A percentile compares a stretch with the other conserved stretches of the same genome.
phyloP scores from a whole-genome alignment of 768 basidiomycete species.

The Strobilomyces echinocephalus region DNA sequence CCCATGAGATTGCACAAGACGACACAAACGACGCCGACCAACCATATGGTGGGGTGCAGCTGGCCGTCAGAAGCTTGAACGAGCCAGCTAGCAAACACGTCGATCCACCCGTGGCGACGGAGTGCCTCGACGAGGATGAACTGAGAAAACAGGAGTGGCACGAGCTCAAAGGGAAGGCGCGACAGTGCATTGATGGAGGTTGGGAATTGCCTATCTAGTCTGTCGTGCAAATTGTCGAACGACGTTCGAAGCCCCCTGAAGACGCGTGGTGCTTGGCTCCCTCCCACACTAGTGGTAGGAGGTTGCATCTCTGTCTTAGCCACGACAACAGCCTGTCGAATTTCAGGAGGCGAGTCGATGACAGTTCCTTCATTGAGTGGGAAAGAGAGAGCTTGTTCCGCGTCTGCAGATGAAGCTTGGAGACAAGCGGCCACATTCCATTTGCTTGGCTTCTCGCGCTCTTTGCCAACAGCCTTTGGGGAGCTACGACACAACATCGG shows the following conservation, averaged over 20 bases:
- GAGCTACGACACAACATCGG: slow-evolving; percentile 13
- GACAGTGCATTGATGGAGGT: slow-evolving; percentile 62
- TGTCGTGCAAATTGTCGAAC: neutral
- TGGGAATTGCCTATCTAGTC: slow-evolving; percentile 49
- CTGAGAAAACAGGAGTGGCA: slow-evolving; percentile 35
- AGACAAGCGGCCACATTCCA: too few relatives aligned
- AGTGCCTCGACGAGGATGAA: too few relatives aligned
- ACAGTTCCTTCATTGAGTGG: too few relatives aligned
- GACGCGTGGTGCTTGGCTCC: neutral
- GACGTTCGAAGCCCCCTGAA: neutral
- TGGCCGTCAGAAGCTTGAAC: slow-evolving; percentile 35
- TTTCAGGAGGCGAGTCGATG: neutral
- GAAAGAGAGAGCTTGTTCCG: too few relatives aligned
- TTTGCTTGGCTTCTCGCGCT: too few relatives aligned
- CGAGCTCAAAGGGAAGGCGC: slow-evolving; percentile 71
- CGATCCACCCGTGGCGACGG: too few relatives aligned
- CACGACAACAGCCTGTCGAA: too few relatives aligned
- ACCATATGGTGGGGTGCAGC: slow-evolving; percentile 51
- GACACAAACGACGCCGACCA: slow-evolving; percentile 47
- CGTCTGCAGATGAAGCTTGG: too few relatives aligned
- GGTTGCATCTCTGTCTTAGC: neutral
- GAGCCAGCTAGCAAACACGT: too few relatives aligned
- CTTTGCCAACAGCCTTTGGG: neutral
- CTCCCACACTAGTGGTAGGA: neutral
- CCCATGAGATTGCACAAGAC: neutral